These are phyloP conservation scores for Phytophthora rubi DNA, from an alignment of 352 stramenopile species.

Conservation along the genomic window DNA sequence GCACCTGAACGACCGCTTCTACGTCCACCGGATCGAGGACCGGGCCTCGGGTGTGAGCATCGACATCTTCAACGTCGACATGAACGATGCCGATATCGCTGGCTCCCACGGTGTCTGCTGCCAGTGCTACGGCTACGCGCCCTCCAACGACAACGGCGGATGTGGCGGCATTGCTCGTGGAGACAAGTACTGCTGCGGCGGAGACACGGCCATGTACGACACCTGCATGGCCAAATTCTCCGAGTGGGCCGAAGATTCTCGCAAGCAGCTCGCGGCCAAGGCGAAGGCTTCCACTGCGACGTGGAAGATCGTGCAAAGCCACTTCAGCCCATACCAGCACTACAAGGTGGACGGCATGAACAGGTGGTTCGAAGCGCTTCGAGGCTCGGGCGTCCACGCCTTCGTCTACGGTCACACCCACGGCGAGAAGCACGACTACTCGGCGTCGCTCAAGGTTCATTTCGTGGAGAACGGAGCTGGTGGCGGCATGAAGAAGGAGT, in stretches of 20 bases:
- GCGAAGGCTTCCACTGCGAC: constrained; percentile 10
- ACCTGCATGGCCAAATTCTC: constrained; percentile 13
- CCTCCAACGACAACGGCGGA: not conserved
- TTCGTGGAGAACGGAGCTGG: constrained; percentile 16
- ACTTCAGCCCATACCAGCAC: constrained; percentile 8
- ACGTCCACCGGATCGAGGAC: constrained; percentile 28
- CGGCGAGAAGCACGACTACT: constrained; percentile 65
- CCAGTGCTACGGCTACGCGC: constrained; percentile 19
- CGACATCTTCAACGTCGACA: constrained; percentile 73
- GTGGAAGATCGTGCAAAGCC: constrained; percentile 9
- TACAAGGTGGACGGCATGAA: constrained; percentile 8
- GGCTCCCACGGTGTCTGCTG: constrained; percentile 53
- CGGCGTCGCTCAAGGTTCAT: not conserved
- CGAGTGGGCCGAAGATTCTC: constrained; percentile 13
- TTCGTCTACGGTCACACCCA: constrained; percentile 63
- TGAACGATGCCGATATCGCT: constrained; percentile 55
- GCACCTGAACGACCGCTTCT: constrained; percentile 7
- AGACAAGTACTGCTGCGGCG: constrained; percentile 18
- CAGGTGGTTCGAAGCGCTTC: not conserved
- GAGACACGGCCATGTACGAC: constrained; percentile 15
- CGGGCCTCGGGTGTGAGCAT: constrained; percentile 38
- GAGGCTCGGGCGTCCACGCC: not conserved
- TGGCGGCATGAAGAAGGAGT: constrained; percentile 2
- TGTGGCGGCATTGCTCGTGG: constrained; percentile 7
- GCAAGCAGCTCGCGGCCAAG: constrained; percentile 2